Evolutionary conservation across 164 flowering plant genomes (phyloP).

Genomic region (Euptelea pleiosperma): DNA sequence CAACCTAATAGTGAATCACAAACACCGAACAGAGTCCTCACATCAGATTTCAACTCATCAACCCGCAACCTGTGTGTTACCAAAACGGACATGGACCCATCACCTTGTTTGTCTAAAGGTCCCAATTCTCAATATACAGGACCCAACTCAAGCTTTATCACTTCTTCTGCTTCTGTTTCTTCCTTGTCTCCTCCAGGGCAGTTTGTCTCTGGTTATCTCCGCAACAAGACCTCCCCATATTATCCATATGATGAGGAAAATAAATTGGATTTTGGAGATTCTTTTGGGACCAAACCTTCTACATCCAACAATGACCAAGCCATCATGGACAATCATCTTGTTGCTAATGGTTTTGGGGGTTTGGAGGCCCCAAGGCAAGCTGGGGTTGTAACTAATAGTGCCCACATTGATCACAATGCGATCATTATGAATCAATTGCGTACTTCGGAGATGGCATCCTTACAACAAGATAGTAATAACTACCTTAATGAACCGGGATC

Average conservation of each 20-base stretch:
- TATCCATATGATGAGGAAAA: constrained; percentile 20
- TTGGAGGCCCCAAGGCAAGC: constrained; percentile 22
- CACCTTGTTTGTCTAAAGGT: constrained; percentile 24
- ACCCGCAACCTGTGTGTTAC: constrained; percentile 10
- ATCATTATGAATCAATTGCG: constrained; percentile 19
- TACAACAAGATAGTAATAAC: constrained; percentile 36
- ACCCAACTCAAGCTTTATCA: constrained; percentile 16
- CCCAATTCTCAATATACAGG: constrained; percentile 18
- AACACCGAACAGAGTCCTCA: constrained; percentile 29
- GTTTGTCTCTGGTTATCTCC: constrained; percentile 19
- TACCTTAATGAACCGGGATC: constrained; percentile 35
- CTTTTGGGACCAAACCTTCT: constrained; percentile 18
- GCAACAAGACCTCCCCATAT: constrained; percentile 20
- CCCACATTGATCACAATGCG: constrained; percentile 14
- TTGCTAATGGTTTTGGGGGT: constrained; percentile 17
- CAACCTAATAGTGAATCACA: constrained; percentile 33
- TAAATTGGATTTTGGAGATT: constrained; percentile 15
- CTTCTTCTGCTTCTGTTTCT: constrained; percentile 21
- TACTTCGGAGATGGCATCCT: constrained; percentile 29
- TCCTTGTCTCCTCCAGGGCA: constrained; percentile 18
- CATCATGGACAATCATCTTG: constrained; percentile 14
- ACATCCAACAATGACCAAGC: constrained; percentile 3
- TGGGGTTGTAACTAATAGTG: constrained; percentile 8
- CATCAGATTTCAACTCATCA: constrained; percentile 21
- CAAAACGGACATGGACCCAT: constrained; percentile 15